Evolutionary conservation across 31 red algal genomes (phyloP).

Genomic region (Asparagopsis taxiformis): DNA sequence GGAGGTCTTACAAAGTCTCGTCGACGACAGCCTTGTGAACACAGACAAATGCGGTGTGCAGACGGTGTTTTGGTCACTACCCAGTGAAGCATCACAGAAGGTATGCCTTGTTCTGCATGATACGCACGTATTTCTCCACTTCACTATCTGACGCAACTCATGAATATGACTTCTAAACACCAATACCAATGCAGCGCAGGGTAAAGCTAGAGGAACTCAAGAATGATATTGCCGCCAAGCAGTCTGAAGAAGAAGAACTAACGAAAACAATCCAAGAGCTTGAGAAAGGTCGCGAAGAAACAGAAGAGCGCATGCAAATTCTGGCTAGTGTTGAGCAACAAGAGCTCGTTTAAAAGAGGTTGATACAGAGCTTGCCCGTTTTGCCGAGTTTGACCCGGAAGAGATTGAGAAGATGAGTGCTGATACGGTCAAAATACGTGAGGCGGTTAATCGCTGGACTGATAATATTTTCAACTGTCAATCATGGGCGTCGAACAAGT

Average conservation of each 20-base stretch:
- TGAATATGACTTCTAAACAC: constrained; percentile 24
- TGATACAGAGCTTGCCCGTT: constrained; percentile 53
- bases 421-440: constrained; percentile 21
- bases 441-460: constrained; percentile 69
- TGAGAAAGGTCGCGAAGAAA: constrained; percentile 46
- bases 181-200: background rate
- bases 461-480: constrained; percentile 72
- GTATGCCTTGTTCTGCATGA: constrained; percentile 1
- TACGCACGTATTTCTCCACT: background rate
- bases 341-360: constrained; percentile 31
- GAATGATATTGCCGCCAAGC: background rate
- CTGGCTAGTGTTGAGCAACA: constrained; percentile 36
- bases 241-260: constrained; percentile 9
- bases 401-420: constrained; percentile 27
- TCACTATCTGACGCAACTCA: background rate
- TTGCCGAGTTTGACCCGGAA: constrained; percentile 84
- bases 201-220: constrained; percentile 4
- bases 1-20: constrained; percentile 84
- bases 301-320: constrained; percentile 36
- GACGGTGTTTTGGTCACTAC: constrained; percentile 89
- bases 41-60: constrained; percentile 90
- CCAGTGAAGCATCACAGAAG: constrained; percentile 76
- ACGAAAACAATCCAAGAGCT: constrained; percentile 3
- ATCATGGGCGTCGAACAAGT: constrained; percentile 34
- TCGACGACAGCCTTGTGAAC: constrained; percentile 85